A percentile compares a stretch with the other conserved stretches of the same genome.
Evolutionary conservation across 805 yeast species (phyloP).

Genomic region (Wilhelminamyces savonicus): DNA sequence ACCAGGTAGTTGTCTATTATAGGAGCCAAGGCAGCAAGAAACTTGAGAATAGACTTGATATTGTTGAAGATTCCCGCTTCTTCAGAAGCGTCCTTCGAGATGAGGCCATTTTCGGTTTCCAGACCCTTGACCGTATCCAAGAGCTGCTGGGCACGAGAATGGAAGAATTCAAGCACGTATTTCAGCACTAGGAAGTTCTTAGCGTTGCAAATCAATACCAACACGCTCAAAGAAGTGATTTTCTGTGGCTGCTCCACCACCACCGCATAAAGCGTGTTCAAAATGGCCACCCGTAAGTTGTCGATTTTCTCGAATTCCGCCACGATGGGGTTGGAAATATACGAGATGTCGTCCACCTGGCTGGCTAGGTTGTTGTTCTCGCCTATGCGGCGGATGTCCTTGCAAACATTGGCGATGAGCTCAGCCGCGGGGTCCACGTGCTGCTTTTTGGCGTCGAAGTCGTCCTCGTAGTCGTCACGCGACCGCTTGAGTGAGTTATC

Average conservation of each 20-base stretch:
- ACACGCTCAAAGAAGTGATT: slow-evolving; percentile 60
- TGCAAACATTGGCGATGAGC: slow-evolving; percentile 36
- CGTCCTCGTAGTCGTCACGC: slow-evolving; percentile 17
- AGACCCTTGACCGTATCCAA: slow-evolving; percentile 27
- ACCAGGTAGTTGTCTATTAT: slow-evolving; percentile 45
- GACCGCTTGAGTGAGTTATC: slow-evolving; percentile 11
- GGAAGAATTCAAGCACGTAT: slow-evolving; percentile 62
- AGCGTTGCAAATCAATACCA: slow-evolving; percentile 61
- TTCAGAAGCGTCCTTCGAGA: slow-evolving; percentile 3
- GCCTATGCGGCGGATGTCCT: slow-evolving; percentile 39
- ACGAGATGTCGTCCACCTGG: slow-evolving; percentile 49
- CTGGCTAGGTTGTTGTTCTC: slow-evolving; percentile 33
- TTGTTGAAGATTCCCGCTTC: slow-evolving; percentile 59
- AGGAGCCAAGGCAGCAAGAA: slow-evolving; percentile 60
- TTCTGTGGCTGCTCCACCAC: slow-evolving; percentile 90
- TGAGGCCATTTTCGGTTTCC: slow-evolving; percentile 6
- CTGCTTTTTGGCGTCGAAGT: slow-evolving; percentile 24
- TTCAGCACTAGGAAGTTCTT: slow-evolving; percentile 61
- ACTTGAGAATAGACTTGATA: slow-evolving; percentile 64
- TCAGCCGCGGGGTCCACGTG: slow-evolving; percentile 36
- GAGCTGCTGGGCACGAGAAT: slow-evolving; percentile 52
- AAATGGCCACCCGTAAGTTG: slow-evolving; percentile 49
- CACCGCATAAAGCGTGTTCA: slow-evolving; percentile 62
- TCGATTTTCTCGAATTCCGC: slow-evolving; percentile 61
- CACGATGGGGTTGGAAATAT: slow-evolving; percentile 60